Evolutionary conservation across 176 grass and related monocot genomes (phyloP), one percentile per base, ranked within the genome.

Genomic region (Aegilops sharonensis): DNA sequence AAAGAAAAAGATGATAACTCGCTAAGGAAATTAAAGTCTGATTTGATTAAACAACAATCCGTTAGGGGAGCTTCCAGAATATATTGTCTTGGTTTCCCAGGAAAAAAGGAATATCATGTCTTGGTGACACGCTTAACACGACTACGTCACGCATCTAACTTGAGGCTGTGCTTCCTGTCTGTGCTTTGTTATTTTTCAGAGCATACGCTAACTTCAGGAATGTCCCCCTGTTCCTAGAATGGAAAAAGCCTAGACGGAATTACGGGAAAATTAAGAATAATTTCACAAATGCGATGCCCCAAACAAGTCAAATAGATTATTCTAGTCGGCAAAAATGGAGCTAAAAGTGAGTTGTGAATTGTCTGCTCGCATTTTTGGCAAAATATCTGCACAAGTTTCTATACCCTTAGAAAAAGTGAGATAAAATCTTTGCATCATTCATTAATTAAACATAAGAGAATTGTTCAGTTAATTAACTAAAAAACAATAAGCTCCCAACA

Each of bases 151-250:
- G 24, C 57, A 65, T 90, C 73, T 72, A 72, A 42, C 78, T 72
- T 23, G 56, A 83, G 72, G 73, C 18, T 64, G 57, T 40, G 73
- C 17, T 70, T 29, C 29, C 21, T 63, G 37, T 3, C 14, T 39
- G 34, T 75, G 78, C 66, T 83, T 64, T 82, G 56, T 27, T 43
- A 64, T 72, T 72, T 48, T 87, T 50, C 9, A 30, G 65, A 59
- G 5, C 17, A 35, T 21, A 34, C 17, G 59, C 56, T 64, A 79
- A 83, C 73, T 79, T 78, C 39, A 36, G 43, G 75, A 91, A 80
- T 80, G 80, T 79, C 85, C 67, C 67, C 68, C 72, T 67, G 59
- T 79, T 90, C 80, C 88, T 47, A 48, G 80, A 91, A 91, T 87
- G 85, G 47, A 87, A 90, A 90, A 91, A 68, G 25, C 13, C 34